Evolutionary conservation across 1,284 basidiomycete species (phyloP), one percentile per base, ranked within the genome.

Genomic region (Limonomyces culmigenus): DNA sequence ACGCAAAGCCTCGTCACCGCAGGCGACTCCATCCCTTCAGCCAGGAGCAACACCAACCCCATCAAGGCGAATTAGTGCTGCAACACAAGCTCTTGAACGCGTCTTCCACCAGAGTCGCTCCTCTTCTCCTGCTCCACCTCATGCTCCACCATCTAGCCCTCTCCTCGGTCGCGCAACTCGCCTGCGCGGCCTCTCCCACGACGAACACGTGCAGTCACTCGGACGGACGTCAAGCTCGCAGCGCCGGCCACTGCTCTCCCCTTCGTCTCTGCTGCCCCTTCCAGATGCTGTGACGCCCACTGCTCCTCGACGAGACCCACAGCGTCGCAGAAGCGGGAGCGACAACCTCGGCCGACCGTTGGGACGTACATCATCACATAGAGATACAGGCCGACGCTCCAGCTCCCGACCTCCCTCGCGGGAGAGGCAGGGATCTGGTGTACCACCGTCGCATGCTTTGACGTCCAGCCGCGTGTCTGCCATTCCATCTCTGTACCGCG

Each of bases 331-430:
- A 8, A 27, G n/a, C n/a, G n/a, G 23, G 23, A 27, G 23, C 8
- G n/a, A 27, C n/a, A 8, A 27, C n/a, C 8, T n/a, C 23, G 23
- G 23, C 23, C 8, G 23, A 27, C 23, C 8, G 8, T 8, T n/a
- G 8, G 8, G n/a, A 8, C 23, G 12, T 11, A 21, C 13, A 18
- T 14, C 35, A 29, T 21, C 17, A 8, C 35, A 36, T 16, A n/a
- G 13, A 30, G 29, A 35, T 16, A 4, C 13, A n/a, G 5, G 19
- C 33, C 23, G 19, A 20, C 33, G 4, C 33, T 20, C 13, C 40
- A 23, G 39, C 41, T 33, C n/a, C n/a, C n/a, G n/a, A n/a, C 32
- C 34, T 14, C 16, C 38, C 18, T 13, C 29, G 16, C n/a, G 19
- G 23, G 12, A 12, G 16, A 10, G 17, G 21, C 5, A n/a, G n/a